Percentiles rank a stretch among this genome's conserved stretches.
phyloP scores from a whole-genome alignment of 2,329 filamentous ascomycete genomes.

The Penicillium sp. region DNA sequence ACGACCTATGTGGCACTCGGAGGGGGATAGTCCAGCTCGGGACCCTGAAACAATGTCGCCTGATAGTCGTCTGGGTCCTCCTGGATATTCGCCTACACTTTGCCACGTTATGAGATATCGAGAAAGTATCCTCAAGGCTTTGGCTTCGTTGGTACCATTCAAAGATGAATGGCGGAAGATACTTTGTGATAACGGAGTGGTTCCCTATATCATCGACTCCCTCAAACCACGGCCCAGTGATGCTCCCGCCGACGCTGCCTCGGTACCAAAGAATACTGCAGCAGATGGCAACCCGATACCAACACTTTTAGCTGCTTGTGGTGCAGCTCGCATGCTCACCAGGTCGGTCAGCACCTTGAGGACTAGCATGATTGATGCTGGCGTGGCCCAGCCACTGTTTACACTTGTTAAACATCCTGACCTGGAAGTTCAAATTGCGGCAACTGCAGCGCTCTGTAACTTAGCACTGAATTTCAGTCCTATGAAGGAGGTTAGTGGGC shows the following conservation, averaged over 20 bases:
- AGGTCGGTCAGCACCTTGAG: conserved; percentile 81
- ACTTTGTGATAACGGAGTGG: conserved; percentile 77
- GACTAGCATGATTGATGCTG: conserved; percentile 83
- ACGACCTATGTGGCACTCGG: conserved; percentile 57
- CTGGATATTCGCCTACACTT: conserved; percentile 62
- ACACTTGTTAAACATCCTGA: conserved; percentile 72
- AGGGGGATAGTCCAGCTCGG: conserved; percentile 25
- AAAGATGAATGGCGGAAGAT: conserved; percentile 82
- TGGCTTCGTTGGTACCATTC: conserved; percentile 77
- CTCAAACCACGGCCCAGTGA: conserved; percentile 58
- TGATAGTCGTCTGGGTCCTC: conserved; percentile 56
- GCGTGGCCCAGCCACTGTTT: conserved; percentile 75
- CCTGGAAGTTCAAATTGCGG: conserved; percentile 78
- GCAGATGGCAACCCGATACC: conserved; percentile 74
- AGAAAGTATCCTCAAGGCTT: conserved; percentile 72
- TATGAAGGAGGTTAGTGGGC: conserved; percentile 72
- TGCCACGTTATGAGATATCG: conserved; percentile 73
- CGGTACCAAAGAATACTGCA: conserved; percentile 35
- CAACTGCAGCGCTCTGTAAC: conserved; percentile 82
- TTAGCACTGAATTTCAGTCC: conserved; percentile 86
- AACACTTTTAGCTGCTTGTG: conserved; percentile 83
- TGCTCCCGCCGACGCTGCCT: conserved; percentile 24
- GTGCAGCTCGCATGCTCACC: conserved; percentile 76
- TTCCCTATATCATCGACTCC: conserved; percentile 81
- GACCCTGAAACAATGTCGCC: conserved; percentile 25